Evolutionary conservation across 1,139 yeast species (phyloP), one percentile per base, ranked within the genome.

Genomic region (Pichiaceae sp.): DNA sequence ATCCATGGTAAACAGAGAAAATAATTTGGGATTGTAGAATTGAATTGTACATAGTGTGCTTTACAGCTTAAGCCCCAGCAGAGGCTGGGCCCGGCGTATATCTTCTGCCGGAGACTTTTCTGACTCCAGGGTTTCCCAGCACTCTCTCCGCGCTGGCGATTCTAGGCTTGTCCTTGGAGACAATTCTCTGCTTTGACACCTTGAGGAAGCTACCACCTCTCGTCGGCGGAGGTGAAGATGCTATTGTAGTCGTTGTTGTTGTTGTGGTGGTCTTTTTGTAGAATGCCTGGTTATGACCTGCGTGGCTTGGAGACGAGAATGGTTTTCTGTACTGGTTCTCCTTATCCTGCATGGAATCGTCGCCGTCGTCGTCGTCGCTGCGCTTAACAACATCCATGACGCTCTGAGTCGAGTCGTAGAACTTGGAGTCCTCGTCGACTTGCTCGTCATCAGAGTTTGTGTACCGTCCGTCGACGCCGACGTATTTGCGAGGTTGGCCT

Each of bases 401-500:
- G 33, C 41, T 43, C 3, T 46, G 41, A 17, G 50, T 44, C 1
- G 58, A 53, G 9, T 52, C 48, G 37, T 56, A 55, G 14, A 25
- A 25, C 16, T 25, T 15, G 15, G 8, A 9, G 28, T 25, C n/a
- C 15, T 12, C 18, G 4, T 12, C 15, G 4, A 12, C 17, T 0
- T 53, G 50, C 39, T 57, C 61, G 3, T 57, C 62, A 35, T 57
- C 62, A 1, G 60, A 55, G 30, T 56, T 53, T 11, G 47, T 44
- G 36, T 51, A 52, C 14, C 46, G 45, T 28, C 50, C 54, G 34
- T 47, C 48, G 17, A 46, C 43, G 28, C 48, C 54, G 40, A 47
- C 45, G 34, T 54, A 54, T 53, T 91, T 91, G 55, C 98, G 73
- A 25, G 98, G 98, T 60, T 91, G 98, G 2, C 98, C 98, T 0